Percentiles rank a stretch among this genome's conserved stretches.
Conservation (phyloP, 208 protist species). For the Acanthamoeba healyi region DNA sequence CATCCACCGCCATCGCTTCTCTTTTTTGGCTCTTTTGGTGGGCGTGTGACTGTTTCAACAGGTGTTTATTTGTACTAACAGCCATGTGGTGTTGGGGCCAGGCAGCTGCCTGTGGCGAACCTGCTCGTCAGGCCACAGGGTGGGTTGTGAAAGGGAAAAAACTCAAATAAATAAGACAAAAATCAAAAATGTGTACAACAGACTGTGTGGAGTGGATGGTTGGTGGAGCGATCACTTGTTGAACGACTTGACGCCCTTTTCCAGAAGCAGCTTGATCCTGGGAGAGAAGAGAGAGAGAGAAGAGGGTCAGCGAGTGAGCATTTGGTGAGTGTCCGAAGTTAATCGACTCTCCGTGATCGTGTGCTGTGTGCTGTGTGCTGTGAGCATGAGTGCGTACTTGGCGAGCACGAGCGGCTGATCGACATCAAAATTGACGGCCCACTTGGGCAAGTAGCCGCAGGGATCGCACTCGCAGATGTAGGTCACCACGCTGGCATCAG, state of each 20-base stretch:
- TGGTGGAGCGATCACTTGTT: background rate
- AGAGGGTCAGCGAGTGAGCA: no score
- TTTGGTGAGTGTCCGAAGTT: background rate
- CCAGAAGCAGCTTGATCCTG: slow-evolving; percentile 63
- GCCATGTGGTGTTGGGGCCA: no score
- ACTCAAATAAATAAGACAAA: background rate
- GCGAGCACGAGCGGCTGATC: slow-evolving; percentile 53
- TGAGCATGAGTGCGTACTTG: background rate
- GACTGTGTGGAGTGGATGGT: background rate
- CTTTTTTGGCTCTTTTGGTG: no score
- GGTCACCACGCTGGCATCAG: background rate
- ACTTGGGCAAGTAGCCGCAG: slow-evolving; percentile 54
- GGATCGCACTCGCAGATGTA: slow-evolving; percentile 64
- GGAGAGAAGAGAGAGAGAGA: background rate
- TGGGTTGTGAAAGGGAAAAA: no score
- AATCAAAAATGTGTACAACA: background rate
- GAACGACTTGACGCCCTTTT: slow-evolving; percentile 57
- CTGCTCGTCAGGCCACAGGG: no score
- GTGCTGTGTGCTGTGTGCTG: background rate
- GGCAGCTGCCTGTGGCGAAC: no score
- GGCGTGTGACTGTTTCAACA: no score
- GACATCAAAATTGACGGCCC: slow-evolving; percentile 58
- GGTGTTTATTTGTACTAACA: no score
- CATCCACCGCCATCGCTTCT: no score
- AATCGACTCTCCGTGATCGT: background rate